These are phyloP conservation scores for Fraxinus anomala DNA, from an alignment of 257 asterid genomes.

Conservation along the genomic window DNA sequence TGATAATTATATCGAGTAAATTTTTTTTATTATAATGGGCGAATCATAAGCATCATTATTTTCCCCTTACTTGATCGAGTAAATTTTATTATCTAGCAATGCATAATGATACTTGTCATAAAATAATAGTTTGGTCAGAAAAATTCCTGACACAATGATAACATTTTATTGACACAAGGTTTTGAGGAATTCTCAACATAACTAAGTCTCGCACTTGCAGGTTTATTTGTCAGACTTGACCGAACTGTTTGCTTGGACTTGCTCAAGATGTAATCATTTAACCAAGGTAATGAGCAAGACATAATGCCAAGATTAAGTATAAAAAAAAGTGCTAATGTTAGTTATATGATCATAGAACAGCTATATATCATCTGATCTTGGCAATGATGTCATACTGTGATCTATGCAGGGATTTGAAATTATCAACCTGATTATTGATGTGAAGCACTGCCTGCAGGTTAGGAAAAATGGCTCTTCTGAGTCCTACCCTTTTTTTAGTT, in stretches of 20 bases:
- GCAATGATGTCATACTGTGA: slow-evolving; percentile 20
- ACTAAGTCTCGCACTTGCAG: slow-evolving; percentile 44
- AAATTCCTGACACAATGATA: neutral
- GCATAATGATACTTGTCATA: neutral
- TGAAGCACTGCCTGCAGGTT: slow-evolving; percentile 88
- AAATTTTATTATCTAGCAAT: slow-evolving; percentile 13
- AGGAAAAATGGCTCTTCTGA: slow-evolving; percentile 13
- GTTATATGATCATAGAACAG: slow-evolving; percentile 8
- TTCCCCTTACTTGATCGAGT: neutral
- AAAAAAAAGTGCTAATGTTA: neutral
- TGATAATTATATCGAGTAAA: neutral
- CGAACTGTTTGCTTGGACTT: slow-evolving; percentile 90
- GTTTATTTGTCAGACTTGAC: slow-evolving; percentile 92
- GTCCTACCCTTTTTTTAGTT: neutral
- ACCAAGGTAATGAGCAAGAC: slow-evolving; percentile 56
- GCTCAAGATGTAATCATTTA: slow-evolving; percentile 83
- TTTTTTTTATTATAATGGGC: neutral
- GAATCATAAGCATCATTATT: neutral
- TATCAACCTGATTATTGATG: slow-evolving; percentile 83
- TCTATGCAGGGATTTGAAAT: slow-evolving; percentile 86
- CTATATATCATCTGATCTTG: slow-evolving; percentile 24
- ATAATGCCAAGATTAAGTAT: neutral
- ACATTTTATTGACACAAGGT: slow-evolving; percentile 9
- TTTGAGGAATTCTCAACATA: slow-evolving; percentile 9
- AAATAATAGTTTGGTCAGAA: neutral